Evolutionary conservation across 331 rosid genomes (phyloP).

Genomic region (Pyracantha coccinea): DNA sequence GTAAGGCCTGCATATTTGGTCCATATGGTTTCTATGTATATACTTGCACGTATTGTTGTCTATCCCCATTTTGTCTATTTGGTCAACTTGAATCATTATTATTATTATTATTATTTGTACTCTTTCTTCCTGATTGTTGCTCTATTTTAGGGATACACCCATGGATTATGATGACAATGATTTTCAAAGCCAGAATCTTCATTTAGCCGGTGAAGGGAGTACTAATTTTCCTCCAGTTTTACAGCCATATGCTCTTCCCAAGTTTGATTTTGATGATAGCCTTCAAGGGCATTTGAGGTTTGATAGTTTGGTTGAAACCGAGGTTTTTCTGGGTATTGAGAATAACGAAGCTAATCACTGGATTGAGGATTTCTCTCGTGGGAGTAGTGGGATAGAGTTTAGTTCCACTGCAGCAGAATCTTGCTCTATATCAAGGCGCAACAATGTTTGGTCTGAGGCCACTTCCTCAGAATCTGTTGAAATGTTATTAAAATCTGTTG

Average conservation of each 20-base stretch:
- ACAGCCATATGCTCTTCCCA: slow-evolving; percentile 77
- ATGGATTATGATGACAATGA: slow-evolving; percentile 99
- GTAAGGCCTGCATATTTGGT: not conserved
- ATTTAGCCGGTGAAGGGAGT: slow-evolving; percentile 96
- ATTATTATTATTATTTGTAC: not conserved
- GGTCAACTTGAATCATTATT: no score
- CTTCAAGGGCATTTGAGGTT: slow-evolving; percentile 87
- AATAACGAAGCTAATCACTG: slow-evolving; percentile 86
- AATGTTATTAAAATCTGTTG: slow-evolving; percentile 96
- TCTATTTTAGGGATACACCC: slow-evolving; percentile 66
- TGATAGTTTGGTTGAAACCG: slow-evolving; percentile 94
- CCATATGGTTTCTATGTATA: no score
- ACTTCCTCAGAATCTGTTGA: slow-evolving; percentile 99
- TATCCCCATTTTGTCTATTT: not conserved
- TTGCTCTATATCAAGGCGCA: slow-evolving; percentile 81
- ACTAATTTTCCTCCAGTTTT: slow-evolving; percentile 75
- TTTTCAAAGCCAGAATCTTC: slow-evolving; percentile 96
- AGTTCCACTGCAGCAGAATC: slow-evolving; percentile 75
- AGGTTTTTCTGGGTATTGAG: slow-evolving; percentile 90
- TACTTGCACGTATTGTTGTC: not conserved
- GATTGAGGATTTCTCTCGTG: slow-evolving; percentile 95
- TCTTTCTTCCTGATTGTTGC: slow-evolving; percentile 9
- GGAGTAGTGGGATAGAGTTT: slow-evolving; percentile 77
- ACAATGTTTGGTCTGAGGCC: slow-evolving; percentile 99
- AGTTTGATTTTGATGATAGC: slow-evolving; percentile 95